Percentiles rank a stretch among this genome's conserved stretches.
Conservation (phyloP, 495 filamentous ascomycete genomes). For the Margaritispora aquatica region DNA sequence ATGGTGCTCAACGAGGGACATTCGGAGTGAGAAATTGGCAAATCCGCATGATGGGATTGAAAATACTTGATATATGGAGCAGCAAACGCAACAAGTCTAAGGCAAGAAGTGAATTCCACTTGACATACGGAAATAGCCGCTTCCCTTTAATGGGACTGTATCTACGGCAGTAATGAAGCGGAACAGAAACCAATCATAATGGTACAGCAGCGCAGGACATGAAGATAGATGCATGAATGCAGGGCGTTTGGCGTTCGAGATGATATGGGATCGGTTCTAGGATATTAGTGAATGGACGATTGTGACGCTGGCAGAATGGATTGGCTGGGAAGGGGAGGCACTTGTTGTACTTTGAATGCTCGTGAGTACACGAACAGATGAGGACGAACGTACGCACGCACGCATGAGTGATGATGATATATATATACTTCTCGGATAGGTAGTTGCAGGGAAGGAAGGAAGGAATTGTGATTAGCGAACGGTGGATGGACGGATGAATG, state of each 20-base stretch:
- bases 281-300: neutral
- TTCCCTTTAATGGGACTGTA: too few species aligned
- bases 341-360: neutral
- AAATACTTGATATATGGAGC: too few species aligned
- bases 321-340: neutral
- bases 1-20: constrained; percentile 92
- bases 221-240: neutral
- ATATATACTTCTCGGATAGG: neutral
- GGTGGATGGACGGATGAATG: too few species aligned
- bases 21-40: constrained; percentile 52
- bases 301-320: neutral
- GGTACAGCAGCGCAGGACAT: neutral
- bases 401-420: neutral
- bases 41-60: neutral
- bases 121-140: too few species aligned
- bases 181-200: neutral
- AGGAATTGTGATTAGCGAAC: too few species aligned
- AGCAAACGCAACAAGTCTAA: too few species aligned
- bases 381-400: too few species aligned
- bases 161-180: too few species aligned
- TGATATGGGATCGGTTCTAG: neutral
- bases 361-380: too few species aligned
- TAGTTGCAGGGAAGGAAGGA: too few species aligned
- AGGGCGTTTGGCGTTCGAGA: neutral
- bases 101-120: too few species aligned